Evolutionary conservation across 2,329 filamentous ascomycete genomes (phyloP), one percentile per base, ranked within the genome.

Genomic region (Colletotrichum sojae): DNA sequence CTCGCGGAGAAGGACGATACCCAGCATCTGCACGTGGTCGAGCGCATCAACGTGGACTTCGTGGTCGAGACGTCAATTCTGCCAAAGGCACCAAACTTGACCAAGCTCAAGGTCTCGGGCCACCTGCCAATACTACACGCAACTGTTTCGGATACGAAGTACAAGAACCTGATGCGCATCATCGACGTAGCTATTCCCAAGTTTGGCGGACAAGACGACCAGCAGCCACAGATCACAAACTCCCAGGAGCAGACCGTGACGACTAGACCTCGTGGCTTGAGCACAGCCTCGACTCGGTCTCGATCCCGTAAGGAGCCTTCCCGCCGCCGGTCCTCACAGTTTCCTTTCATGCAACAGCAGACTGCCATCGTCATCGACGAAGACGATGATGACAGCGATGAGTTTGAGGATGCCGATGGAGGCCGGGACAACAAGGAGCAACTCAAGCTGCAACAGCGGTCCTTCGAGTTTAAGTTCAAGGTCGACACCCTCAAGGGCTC

Each of bases 31-130:
- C 95, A 98, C 77, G 90, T 99, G 63, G 94, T 99, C 43, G 95
- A 99, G 78, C 91, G 94, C 73, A 99, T 99, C 83, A 99, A 97
- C 73, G 93, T 99, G 74, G 94, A 98, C 78, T 98, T 99, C 78
- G 90, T 94, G 12, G 90, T 99, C n/a, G 95, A 98, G 78, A 92
- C 93, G 20, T 99, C 95, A 8, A 99, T 99, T 73, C 84, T 99
- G n/a, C 96, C 96, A 0, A 98, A 98, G 77, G 94, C 94, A 0
- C 92, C 95, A 0, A 97, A 98, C 71, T 84, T 99, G 56, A 97
- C 96, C 15, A 96, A 96, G 75, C 91, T 98, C 73, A 92, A 94
- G 70, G 90, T 99, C 40, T 97, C 94, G 1, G 96, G 96, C 2
- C 94, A 97, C 74, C 85, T 99, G 61, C 96, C 97, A 0, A 91